These are phyloP conservation scores for Podochytrium sp. DNA, from an alignment of 192 early-diverging fungal species.

Conservation along the genomic window DNA sequence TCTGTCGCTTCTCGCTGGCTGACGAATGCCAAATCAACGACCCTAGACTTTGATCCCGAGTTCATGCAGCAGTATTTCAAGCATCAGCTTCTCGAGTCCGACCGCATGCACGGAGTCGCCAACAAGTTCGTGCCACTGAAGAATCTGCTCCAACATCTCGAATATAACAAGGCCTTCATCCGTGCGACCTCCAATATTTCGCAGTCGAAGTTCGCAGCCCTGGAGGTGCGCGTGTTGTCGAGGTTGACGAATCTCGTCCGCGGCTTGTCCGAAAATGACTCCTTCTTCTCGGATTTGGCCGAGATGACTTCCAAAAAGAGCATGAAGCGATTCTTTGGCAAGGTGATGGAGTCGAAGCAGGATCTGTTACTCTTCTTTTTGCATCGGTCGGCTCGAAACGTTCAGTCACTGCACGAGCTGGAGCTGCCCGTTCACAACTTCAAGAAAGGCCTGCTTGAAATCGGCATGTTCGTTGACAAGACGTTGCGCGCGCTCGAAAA, in stretches of 20 bases:
- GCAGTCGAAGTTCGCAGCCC: slow-evolving; percentile 9
- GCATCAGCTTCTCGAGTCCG: slow-evolving; percentile 7
- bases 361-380: slow-evolving; percentile 12
- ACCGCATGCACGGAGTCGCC: background rate
- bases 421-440: background rate
- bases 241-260: background rate
- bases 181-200: background rate
- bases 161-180: slow-evolving; percentile 28
- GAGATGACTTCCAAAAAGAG: slow-evolving; percentile 8
- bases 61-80: slow-evolving; percentile 34
- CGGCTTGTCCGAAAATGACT: background rate
- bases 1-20: slow-evolving; percentile 57
- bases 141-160: slow-evolving; percentile 38
- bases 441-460: slow-evolving; percentile 15
- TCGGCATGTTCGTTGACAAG: slow-evolving; percentile 31
- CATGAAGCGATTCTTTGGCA: slow-evolving; percentile 1
- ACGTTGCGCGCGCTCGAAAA: slow-evolving; percentile 10
- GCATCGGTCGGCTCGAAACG: slow-evolving; percentile 1
- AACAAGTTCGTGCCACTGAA: background rate
- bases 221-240: background rate
- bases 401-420: background rate
- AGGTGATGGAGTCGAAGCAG: slow-evolving; percentile 1
- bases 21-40: slow-evolving; percentile 1
- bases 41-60: slow-evolving; percentile 32
- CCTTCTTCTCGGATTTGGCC: slow-evolving; percentile 11